Base-by-base conservation (phyloP, 2,329 filamentous ascomycete genomes). In the Septoria linicola region DNA sequence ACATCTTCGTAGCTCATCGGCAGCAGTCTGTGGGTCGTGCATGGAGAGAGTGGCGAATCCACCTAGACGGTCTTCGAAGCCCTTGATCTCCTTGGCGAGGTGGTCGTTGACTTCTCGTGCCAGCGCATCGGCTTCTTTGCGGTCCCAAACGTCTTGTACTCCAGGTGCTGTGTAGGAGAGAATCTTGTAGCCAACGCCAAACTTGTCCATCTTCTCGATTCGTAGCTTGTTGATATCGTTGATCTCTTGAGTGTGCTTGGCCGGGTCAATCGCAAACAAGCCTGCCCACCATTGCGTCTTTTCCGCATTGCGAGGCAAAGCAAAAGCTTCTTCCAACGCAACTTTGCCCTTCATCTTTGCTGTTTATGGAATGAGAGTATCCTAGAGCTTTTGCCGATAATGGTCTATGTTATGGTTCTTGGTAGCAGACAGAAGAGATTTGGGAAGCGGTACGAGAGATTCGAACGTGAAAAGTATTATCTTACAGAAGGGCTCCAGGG, bases 301-400 rank as follows among this genome's bases (percentile, higher is more conserved):
- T 56, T 83, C 79, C 39, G 76, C 72, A 55, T 83, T 74, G 27
- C 80, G 75, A 37, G 82, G 80, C 5, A 83, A 72, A 54, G 77
- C 78, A 56, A 83, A 84, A 11, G 80, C 80, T 68, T 84, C 81
- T 65, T 84, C 81, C 17, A 84, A 72, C 10, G 78, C 78, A 51
- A 84, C 74, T 57, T 85, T 84, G 53, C 82, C 81, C 40, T 53
- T 53, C 51, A 53, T 53, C 16, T 19, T 47, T 36, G 44, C 31
- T 44, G 35, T 13, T 8, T 16, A 20, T 27, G 11, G 34, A 10
- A 5, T 16, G 25, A 10, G 41, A 43, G 4, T 34, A 3, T 4
- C 16, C 14, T 6, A 43, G 16, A 6, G 13, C 3, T 13, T 21
- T n/a, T 10, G 16, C n/a, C n/a, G n/a, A n/a, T n/a, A n/a, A n/a